These are phyloP conservation scores for Candida frijolesensis DNA, from an alignment of 1,139 yeast genomes.

Conservation along the genomic window DNA sequence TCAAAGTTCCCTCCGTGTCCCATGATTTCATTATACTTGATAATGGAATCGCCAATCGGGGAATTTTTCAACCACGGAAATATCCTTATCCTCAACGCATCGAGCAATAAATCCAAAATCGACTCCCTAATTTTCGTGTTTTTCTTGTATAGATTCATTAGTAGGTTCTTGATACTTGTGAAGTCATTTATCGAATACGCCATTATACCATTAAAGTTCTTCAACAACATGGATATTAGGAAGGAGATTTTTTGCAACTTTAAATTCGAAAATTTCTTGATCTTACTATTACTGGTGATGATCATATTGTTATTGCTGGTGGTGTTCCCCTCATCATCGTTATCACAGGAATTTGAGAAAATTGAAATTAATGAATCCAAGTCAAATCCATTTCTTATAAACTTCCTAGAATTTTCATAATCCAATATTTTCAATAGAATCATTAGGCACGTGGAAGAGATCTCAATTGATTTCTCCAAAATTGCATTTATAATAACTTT, in stretches of 20 bases:
- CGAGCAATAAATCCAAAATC: slow-evolving; percentile 71
- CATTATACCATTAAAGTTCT: slow-evolving; percentile 78
- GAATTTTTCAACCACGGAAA: slow-evolving; percentile 58
- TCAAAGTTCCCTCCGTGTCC: slow-evolving; percentile 4
- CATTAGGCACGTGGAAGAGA: slow-evolving; percentile 57
- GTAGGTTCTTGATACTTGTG: slow-evolving; percentile 57
- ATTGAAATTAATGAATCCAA: slow-evolving; percentile 64
- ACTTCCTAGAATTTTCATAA: slow-evolving; percentile 55
- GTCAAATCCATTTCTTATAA: slow-evolving; percentile 63
- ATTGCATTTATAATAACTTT: slow-evolving; percentile 58
- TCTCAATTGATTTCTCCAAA: slow-evolving; percentile 62
- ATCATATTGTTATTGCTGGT: not conserved
- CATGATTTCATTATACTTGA: slow-evolving; percentile 12
- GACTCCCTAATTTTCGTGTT: slow-evolving; percentile 58
- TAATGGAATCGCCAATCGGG: slow-evolving; percentile 35
- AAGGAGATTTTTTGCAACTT: slow-evolving; percentile 65
- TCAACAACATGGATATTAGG: slow-evolving; percentile 61
- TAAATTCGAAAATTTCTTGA: slow-evolving; percentile 14
- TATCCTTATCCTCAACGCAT: slow-evolving; percentile 61
- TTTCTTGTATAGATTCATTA: slow-evolving; percentile 65
- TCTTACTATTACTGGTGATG: slow-evolving; percentile 4
- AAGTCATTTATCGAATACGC: slow-evolving; percentile 63
- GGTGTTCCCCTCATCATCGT: slow-evolving; percentile 5
- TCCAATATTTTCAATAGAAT: slow-evolving; percentile 65
- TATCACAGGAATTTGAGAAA: slow-evolving; percentile 37